Conservation (phyloP, 164 flowering plant genomes). For the Vitis rotundifolia region DNA sequence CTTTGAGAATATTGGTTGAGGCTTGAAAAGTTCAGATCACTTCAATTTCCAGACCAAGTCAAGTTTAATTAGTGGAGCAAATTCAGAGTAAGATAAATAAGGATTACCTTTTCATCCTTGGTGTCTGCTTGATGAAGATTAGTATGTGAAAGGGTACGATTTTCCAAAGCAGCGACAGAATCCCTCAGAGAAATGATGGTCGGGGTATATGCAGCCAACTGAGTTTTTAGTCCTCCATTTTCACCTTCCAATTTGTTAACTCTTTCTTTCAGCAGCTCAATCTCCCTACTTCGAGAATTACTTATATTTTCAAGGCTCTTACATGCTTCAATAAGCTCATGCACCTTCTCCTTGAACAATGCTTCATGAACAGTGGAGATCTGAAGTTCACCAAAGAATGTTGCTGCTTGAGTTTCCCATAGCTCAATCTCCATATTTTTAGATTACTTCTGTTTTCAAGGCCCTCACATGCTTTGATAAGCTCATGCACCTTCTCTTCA, state of each 20-base stretch:
- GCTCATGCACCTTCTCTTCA: conserved; percentile 52
- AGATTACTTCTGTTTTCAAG: no score
- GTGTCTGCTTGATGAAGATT: conserved; percentile 14
- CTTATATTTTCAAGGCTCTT: conserved; percentile 28
- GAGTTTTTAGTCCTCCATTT: conserved; percentile 43
- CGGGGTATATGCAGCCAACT: conserved; percentile 36
- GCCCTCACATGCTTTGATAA: conserved; percentile 2
- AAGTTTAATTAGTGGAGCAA: not conserved
- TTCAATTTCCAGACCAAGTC: not conserved
- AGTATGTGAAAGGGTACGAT: conserved; percentile 16
- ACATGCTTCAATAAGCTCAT: conserved; percentile 38
- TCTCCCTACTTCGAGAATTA: conserved; percentile 25
- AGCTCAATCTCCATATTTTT: conserved; percentile 20
- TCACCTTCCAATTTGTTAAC: conserved; percentile 30
- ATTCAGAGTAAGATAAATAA: not conserved
- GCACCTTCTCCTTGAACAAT: conserved; percentile 46
- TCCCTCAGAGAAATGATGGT: conserved; percentile 38
- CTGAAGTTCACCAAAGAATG: conserved; percentile 41
- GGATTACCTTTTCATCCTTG: conserved; percentile 41
- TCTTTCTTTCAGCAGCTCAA: conserved; percentile 37
- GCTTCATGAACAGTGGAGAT: conserved; percentile 36
- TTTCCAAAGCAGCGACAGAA: conserved; percentile 44
- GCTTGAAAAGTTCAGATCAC: not conserved
- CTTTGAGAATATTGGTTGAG: not conserved
- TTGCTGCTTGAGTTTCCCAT: conserved; percentile 42